These are phyloP conservation scores for Colletotrichum spaethianum DNA, from an alignment of 2,329 filamentous ascomycete species.

Conservation along the genomic window DNA sequence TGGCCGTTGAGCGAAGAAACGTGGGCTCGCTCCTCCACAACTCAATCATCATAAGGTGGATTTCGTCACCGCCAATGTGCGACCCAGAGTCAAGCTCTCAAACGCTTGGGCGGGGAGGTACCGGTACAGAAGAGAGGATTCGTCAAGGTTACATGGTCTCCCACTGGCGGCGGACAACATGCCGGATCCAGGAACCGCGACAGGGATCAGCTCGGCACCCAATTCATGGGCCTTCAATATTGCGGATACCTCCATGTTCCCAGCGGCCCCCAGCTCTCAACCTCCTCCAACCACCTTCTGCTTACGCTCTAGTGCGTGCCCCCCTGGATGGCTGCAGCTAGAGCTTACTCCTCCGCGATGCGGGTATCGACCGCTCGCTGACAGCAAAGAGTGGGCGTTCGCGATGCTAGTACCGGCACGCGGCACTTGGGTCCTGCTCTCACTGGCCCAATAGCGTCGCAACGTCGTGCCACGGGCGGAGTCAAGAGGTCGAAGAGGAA, in stretches of 20 bases:
- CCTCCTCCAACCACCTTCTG: conserved; percentile 26
- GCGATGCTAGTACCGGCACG: conserved; percentile 12
- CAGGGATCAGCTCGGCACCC: conserved; percentile 37
- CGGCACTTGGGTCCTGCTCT: conserved; percentile 13
- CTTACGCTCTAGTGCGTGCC: not conserved
- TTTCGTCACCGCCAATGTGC: conserved; percentile 4
- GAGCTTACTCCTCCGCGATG: conserved; percentile 6
- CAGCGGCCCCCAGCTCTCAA: not conserved
- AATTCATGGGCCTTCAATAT: not conserved
- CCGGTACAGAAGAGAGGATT: not conserved
- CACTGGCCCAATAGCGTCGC: conserved; percentile 28
- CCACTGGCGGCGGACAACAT: conserved; percentile 36
- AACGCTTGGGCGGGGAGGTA: conserved; percentile 18
- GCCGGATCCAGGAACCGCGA: conserved; percentile 32
- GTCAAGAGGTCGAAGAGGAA: conserved; percentile 1
- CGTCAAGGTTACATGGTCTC: conserved; percentile 34
- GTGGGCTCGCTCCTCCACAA: not conserved
- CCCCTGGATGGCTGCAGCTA: not conserved
- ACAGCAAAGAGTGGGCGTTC: not conserved
- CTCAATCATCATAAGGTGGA: not conserved
- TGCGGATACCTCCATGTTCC: not conserved
- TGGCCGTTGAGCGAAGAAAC: not conserved
- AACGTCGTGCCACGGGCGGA: conserved; percentile 28
- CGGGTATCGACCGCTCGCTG: not conserved
- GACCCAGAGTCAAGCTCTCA: not conserved